Percentiles rank a stretch among this genome's conserved stretches.
phyloP scores from a whole-genome alignment of 2,329 filamentous ascomycete species.

The Fusarium equiseti region DNA sequence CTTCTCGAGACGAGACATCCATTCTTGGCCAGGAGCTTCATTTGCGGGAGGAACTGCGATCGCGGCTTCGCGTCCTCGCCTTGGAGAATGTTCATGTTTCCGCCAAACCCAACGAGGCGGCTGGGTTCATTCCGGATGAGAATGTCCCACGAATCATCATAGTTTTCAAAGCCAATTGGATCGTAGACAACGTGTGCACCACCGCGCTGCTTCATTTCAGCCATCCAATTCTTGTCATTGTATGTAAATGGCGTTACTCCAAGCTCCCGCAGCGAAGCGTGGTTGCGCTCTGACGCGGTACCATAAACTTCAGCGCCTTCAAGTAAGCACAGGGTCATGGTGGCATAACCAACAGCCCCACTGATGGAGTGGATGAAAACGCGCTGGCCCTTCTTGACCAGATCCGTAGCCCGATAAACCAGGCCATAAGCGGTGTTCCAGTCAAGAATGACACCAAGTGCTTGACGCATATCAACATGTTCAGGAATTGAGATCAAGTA shows the following conservation, averaged over 20 bases:
- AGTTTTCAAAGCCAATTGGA: slow-evolving; percentile 63
- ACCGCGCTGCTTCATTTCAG: slow-evolving; percentile 58
- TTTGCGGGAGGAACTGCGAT: slow-evolving; percentile 48
- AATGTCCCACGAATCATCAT: slow-evolving; percentile 62
- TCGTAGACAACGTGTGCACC: slow-evolving; percentile 63
- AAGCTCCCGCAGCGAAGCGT: slow-evolving; percentile 53
- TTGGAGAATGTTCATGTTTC: slow-evolving; percentile 51
- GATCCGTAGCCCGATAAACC: slow-evolving; percentile 53
- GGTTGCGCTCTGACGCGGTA: slow-evolving; percentile 61
- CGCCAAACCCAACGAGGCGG: slow-evolving; percentile 56
- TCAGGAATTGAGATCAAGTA: slow-evolving; percentile 58
- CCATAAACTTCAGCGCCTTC: slow-evolving; percentile 62
- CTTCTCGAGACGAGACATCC: slow-evolving; percentile 46
- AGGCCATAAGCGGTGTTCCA: slow-evolving; percentile 59
- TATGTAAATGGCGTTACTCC: slow-evolving; percentile 61
- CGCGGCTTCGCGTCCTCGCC: slow-evolving; percentile 49
- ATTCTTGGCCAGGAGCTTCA: slow-evolving; percentile 53
- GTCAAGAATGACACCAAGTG: slow-evolving; percentile 57
- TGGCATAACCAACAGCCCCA: slow-evolving; percentile 61
- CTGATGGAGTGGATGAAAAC: slow-evolving; percentile 65
- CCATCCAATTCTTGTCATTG: slow-evolving; percentile 62
- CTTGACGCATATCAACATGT: slow-evolving; percentile 56
- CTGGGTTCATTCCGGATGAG: slow-evolving; percentile 52
- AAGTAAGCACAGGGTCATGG: slow-evolving; percentile 57
- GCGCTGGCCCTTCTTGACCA: slow-evolving; percentile 56